These are phyloP conservation scores for Cercospora citrullina DNA, from an alignment of 2,329 filamentous ascomycete genomes.

Conservation along the genomic window DNA sequence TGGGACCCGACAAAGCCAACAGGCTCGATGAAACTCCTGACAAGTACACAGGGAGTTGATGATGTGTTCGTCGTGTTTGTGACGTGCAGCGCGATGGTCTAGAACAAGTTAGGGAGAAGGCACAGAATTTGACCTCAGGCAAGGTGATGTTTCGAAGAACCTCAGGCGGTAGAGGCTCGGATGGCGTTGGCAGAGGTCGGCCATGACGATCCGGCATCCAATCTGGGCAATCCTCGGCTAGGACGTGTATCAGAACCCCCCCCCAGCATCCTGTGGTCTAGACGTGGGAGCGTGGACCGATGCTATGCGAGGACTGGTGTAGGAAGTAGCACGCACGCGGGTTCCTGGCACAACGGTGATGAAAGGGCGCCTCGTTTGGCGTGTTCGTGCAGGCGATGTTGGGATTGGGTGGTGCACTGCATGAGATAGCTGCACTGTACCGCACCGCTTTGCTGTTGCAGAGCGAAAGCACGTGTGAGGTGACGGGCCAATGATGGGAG, in stretches of 20 bases:
- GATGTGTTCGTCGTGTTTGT: background rate
- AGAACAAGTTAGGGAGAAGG: background rate
- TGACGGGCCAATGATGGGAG: background rate
- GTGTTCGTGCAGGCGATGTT: background rate
- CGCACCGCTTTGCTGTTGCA: background rate
- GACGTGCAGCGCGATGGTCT: background rate
- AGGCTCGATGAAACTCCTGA: background rate
- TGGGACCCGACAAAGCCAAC: background rate
- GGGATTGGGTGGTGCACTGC: background rate
- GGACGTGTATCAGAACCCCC: background rate
- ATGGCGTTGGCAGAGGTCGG: background rate
- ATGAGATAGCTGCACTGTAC: background rate
- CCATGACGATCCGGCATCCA: background rate
- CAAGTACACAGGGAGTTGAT: background rate
- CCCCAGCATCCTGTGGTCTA: background rate
- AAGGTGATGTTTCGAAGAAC: background rate
- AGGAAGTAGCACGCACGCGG: background rate
- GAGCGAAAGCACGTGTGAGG: background rate
- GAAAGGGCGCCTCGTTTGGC: background rate
- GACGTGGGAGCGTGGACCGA: conserved; percentile 1
- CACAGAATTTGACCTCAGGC: background rate
- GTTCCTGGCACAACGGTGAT: background rate
- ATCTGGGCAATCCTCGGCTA: conserved; percentile 1
- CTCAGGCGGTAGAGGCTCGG: conserved; percentile 1
- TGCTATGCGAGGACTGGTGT: background rate